phyloP scores from a whole-genome alignment of 176 grass and related monocot genomes.

The Carex kokanica region DNA sequence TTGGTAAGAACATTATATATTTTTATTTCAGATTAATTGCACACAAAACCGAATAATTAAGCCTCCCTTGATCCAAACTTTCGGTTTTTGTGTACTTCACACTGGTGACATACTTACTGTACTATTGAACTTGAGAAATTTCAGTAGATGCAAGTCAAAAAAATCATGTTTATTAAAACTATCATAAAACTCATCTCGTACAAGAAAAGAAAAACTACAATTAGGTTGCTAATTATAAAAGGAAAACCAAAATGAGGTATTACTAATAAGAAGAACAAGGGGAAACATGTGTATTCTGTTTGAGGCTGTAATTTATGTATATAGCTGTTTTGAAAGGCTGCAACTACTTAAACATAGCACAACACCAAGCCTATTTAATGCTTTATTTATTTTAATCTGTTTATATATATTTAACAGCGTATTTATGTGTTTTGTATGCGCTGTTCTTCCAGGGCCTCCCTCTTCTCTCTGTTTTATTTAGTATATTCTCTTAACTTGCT shows the following conservation, averaged over 20 bases:
- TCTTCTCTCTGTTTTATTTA: not conserved
- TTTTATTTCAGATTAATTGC: not conserved
- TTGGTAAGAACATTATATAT: constrained; percentile 7
- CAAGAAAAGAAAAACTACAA: not conserved
- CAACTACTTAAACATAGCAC: not conserved
- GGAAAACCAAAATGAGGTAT: not conserved
- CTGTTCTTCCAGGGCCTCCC: too few species aligned
- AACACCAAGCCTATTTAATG: not conserved
- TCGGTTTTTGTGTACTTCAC: not conserved
- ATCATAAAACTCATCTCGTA: not conserved
- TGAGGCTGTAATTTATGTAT: not conserved
- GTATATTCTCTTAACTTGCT: not conserved
- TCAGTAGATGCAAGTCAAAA: not conserved
- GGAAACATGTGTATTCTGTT: not conserved
- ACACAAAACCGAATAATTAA: not conserved
- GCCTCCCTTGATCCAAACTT: not conserved
- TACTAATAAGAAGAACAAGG: not conserved
- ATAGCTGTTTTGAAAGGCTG: not conserved
- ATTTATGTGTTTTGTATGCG: too few species aligned
- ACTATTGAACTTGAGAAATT: too few species aligned
- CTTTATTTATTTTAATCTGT: too few species aligned
- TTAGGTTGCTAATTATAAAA: not conserved
- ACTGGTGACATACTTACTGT: too few species aligned
- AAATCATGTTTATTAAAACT: not conserved
- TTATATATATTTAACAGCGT: too few species aligned